Conservation (phyloP, 768 basidiomycete species). For the Clavaria fumosa region DNA sequence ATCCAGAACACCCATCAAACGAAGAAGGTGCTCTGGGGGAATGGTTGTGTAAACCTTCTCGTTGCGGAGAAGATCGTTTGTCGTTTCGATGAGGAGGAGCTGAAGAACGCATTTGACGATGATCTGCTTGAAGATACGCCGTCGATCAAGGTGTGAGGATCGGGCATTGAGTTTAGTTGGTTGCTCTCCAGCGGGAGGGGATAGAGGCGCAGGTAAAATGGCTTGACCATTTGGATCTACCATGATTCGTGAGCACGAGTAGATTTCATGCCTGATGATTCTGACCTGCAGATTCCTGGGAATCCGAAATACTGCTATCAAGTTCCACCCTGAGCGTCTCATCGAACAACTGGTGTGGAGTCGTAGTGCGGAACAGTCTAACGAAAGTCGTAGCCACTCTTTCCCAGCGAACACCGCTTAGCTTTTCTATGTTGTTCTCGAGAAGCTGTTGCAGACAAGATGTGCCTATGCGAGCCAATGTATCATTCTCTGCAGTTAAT, state of each 20-base stretch:
- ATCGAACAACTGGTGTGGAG: constrained; percentile 93
- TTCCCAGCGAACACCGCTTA: constrained; percentile 80
- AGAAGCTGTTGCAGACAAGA: constrained; percentile 93
- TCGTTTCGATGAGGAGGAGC: constrained; percentile 89
- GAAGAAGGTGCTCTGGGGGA: constrained; percentile 83
- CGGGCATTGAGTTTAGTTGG: constrained; percentile 31
- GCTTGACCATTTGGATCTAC: constrained; percentile 40
- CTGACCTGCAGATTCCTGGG: too few species aligned
- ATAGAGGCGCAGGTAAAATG: constrained; percentile 79
- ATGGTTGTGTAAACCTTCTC: constrained; percentile 84
- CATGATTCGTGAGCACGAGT: constrained; percentile 1
- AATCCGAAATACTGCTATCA: constrained; percentile 39
- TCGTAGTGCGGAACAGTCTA: constrained; percentile 93
- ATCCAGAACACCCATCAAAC: constrained; percentile 89
- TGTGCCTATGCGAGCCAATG: constrained; percentile 91
- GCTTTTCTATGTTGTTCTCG: constrained; percentile 81
- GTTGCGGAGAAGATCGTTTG: constrained; percentile 88
- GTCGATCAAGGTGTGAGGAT: constrained; percentile 56
- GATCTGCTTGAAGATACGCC: constrained; percentile 91
- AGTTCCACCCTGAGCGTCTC: constrained; percentile 79
- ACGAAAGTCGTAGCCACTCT: constrained; percentile 85
- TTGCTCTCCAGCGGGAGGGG: constrained; percentile 52
- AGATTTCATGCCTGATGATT: constrained; percentile 22
- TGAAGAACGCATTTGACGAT: constrained; percentile 99
- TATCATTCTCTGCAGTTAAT: constrained; percentile 73